These are phyloP conservation scores for Cornus florida DNA, from an alignment of 148 eudicot genomes.

Conservation along the genomic window DNA sequence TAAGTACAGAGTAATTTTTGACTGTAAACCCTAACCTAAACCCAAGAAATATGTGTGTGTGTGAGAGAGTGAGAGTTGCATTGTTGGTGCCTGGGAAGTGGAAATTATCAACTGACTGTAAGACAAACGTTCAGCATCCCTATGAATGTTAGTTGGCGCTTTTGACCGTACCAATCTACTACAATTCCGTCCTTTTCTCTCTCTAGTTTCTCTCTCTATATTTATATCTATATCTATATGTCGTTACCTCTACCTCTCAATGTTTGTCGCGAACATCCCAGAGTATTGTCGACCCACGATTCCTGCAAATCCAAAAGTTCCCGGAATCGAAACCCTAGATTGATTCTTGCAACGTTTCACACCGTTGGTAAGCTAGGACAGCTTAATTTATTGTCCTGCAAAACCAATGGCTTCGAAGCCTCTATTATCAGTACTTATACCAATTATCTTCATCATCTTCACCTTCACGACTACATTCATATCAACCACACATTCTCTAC, in stretches of 20 bases:
- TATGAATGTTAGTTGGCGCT: slow-evolving; percentile 10
- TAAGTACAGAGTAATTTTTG: no score
- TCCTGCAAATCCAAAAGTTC: not conserved
- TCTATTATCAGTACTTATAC: not conserved
- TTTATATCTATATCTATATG: not conserved
- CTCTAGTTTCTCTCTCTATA: not conserved
- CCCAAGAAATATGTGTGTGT: no score
- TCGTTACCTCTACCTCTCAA: not conserved
- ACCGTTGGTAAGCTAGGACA: not conserved
- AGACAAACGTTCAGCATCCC: not conserved
- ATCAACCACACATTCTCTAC: slow-evolving; percentile 24
- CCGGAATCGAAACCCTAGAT: not conserved
- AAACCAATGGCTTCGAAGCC: slow-evolving; percentile 9
- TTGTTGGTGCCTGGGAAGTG: no score
- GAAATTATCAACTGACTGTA: not conserved
- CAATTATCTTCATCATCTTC: not conserved
- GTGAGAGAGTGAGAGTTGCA: no score
- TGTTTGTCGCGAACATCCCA: not conserved
- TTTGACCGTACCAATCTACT: not conserved
- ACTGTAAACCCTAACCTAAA: no score
- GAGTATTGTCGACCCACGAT: not conserved
- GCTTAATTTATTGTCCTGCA: not conserved
- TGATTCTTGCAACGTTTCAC: not conserved
- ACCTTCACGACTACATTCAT: slow-evolving; percentile 17
- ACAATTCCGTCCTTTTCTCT: not conserved